A percentile compares a stretch with the other conserved stretches of the same genome.
Evolutionary conservation across 2,329 filamentous ascomycete genomes (phyloP).

Genomic region (Neocucurbitaria cava): DNA sequence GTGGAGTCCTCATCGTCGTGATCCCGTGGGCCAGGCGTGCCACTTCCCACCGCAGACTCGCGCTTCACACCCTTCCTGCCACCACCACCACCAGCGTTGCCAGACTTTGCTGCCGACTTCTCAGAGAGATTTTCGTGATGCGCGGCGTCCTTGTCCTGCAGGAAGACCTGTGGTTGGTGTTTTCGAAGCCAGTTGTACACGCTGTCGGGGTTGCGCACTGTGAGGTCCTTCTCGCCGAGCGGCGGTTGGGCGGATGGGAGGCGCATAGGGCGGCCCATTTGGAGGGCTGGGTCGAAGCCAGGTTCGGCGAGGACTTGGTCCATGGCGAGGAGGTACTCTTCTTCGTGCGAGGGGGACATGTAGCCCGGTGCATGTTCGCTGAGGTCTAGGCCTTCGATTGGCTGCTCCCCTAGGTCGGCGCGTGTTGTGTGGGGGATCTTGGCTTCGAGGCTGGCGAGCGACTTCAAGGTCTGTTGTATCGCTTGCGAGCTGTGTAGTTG

Average conservation of each 20-base stretch:
- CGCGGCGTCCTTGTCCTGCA: constrained; percentile 69
- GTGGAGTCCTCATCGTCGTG: constrained; percentile 52
- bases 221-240: constrained; percentile 57
- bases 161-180: constrained; percentile 82
- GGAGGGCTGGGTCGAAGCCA: constrained; percentile 60
- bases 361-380: constrained; percentile 69
- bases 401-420: constrained; percentile 38
- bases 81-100: constrained; percentile 36
- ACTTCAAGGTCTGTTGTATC: constrained; percentile 29
- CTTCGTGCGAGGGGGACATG: constrained; percentile 72
- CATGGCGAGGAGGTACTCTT: constrained; percentile 73
- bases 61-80: constrained; percentile 38
- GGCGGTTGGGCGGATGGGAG: constrained; percentile 49
- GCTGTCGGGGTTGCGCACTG: constrained; percentile 81
- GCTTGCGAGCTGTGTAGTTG: constrained; percentile 37
- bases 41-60: constrained; percentile 41
- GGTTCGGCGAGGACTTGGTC: constrained; percentile 61
- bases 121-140: constrained; percentile 49
- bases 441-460: constrained; percentile 50
- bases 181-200: constrained; percentile 95
- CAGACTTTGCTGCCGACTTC: constrained; percentile 36
- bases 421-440: constrained; percentile 50
- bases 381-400: constrained; percentile 54
- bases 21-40: constrained; percentile 46
- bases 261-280: constrained; percentile 50